Evolutionary conservation across 495 filamentous ascomycete genomes (phyloP).

Genomic region (Penicillium lagena): DNA sequence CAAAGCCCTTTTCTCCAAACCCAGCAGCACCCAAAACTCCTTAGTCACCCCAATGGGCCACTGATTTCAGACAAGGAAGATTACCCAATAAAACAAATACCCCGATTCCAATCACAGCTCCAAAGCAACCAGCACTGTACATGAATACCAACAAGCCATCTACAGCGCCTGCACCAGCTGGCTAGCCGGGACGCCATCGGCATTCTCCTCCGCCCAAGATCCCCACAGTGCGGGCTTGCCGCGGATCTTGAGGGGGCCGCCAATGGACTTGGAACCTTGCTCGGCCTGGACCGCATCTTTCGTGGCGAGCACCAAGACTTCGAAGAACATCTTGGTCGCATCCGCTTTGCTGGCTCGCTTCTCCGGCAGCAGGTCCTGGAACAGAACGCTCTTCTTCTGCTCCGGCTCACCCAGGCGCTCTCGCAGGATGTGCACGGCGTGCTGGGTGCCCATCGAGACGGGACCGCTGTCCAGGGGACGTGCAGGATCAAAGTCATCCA

Average conservation of each 20-base stretch:
- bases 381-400: slow-evolving; percentile 74
- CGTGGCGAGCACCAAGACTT: slow-evolving; percentile 88
- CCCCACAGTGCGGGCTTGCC: slow-evolving; percentile 93
- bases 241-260: slow-evolving; percentile 69
- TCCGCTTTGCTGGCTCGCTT: slow-evolving; percentile 70
- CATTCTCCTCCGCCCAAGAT: slow-evolving; percentile 84
- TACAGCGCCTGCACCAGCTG: slow-evolving; percentile 25
- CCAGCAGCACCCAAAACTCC: slow-evolving; percentile 16
- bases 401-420: slow-evolving; percentile 71
- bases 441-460: slow-evolving; percentile 83
- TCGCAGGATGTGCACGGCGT: slow-evolving; percentile 90
- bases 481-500: slow-evolving; percentile 65
- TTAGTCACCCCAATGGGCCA: slow-evolving; percentile 9
- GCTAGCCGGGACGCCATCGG: slow-evolving; percentile 43
- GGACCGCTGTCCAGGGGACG: slow-evolving; percentile 76
- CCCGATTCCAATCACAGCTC: not conserved
- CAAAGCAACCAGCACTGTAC: slow-evolving; percentile 22
- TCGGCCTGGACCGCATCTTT: slow-evolving; percentile 99
- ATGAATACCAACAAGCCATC: slow-evolving; percentile 18
- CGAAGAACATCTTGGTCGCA: slow-evolving; percentile 99
- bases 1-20: slow-evolving; percentile 10
- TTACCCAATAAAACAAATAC: slow-evolving; percentile 18
- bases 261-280: slow-evolving; percentile 67
- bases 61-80: slow-evolving; percentile 14
- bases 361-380: slow-evolving; percentile 89